A percentile compares a stretch with the other conserved stretches of the same genome.
Conservation (phyloP, 129 eudicot genomes). For the Escallonia rubra region DNA sequence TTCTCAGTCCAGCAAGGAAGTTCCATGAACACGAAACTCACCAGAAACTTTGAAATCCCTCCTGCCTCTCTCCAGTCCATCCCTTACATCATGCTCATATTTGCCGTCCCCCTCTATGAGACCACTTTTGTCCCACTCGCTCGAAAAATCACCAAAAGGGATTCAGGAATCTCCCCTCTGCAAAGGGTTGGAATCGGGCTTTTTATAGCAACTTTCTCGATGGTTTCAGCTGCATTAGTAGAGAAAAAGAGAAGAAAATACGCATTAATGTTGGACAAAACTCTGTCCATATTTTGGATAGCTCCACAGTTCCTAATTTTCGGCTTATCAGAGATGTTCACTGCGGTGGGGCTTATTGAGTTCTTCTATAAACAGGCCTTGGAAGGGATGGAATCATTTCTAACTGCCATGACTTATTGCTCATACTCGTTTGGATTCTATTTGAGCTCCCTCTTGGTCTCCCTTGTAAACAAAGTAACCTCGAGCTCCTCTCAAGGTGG, state of each 20-base stretch:
- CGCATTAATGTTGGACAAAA: slow-evolving; percentile 14
- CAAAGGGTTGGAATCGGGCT: slow-evolving; percentile 75
- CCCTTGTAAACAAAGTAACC: slow-evolving; percentile 62
- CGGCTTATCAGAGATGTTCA: slow-evolving; percentile 86
- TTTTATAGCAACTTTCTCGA: slow-evolving; percentile 79
- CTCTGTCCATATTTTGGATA: slow-evolving; percentile 67
- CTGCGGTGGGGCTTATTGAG: slow-evolving; percentile 77
- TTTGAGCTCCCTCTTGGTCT: slow-evolving; percentile 65
- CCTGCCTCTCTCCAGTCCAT: slow-evolving; percentile 84
- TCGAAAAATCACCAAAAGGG: slow-evolving; percentile 43
- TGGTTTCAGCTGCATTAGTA: slow-evolving; percentile 74
- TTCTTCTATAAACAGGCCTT: slow-evolving; percentile 74
- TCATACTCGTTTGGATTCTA: slow-evolving; percentile 86
- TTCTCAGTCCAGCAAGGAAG: slow-evolving; percentile 82
- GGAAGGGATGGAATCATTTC: slow-evolving; percentile 74
- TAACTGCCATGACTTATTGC: slow-evolving; percentile 86
- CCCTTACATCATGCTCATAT: slow-evolving; percentile 61
- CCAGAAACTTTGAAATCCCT: slow-evolving; percentile 54
- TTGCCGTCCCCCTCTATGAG: slow-evolving; percentile 72
- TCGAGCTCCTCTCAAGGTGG: slow-evolving; percentile 48
- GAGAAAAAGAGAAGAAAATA: slow-evolving; percentile 58
- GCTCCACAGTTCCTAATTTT: slow-evolving; percentile 78
- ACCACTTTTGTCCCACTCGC: slow-evolving; percentile 59
- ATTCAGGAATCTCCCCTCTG: slow-evolving; percentile 70
- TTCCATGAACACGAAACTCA: slow-evolving; percentile 47